Evolutionary conservation across 106 monocot species (phyloP), one percentile per base, ranked within the genome.

Genomic region (Gastrodia elata): DNA sequence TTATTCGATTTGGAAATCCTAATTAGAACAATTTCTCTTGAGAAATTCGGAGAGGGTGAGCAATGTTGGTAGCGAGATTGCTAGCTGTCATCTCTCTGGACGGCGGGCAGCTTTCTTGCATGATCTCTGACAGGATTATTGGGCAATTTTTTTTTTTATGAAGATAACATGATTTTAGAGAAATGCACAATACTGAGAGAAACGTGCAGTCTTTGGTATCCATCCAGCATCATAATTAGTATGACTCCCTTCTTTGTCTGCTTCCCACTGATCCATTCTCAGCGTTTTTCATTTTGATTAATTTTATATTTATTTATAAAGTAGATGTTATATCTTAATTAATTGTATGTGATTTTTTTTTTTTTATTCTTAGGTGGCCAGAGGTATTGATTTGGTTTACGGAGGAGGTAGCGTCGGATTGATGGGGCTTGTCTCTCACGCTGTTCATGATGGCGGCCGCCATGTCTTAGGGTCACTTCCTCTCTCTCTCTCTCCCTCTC

Each of bases 401-500:
- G 87, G 87, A 28, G 87, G 87, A 40, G 84, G 87, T 18, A 87
- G 84, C 73, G 71, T 87, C 20, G 84, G 87, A 52, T 72, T 87
- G 68, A 87, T 87, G 87, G 87, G 87, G 10, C 74, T 87, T 37
- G 73, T 87, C 14, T 84, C 81, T 71, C 84, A 87, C 34, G 81
- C 78, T 28, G 87, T 84, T 32, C 84, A 80, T 74, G 70, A 68
- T 74, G 87, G 87, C 38, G 87, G 87, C 42, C 79, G 87, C 64
- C 87, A 84, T 82, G 87, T 88, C 39, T 65, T 88, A 41, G 82
- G 84, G 84, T 85, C 34, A 28, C 73, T 68, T 52, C 38, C 71
- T 70, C 76, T 76, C 61, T 61, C 61, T 59, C 28, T 59, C 71
- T 75, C 41, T 46, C 58, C 37, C 74, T 59, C 27, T 52, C 37